Conservation (phyloP, 441 rosid species). For the Croton laevigatus region DNA sequence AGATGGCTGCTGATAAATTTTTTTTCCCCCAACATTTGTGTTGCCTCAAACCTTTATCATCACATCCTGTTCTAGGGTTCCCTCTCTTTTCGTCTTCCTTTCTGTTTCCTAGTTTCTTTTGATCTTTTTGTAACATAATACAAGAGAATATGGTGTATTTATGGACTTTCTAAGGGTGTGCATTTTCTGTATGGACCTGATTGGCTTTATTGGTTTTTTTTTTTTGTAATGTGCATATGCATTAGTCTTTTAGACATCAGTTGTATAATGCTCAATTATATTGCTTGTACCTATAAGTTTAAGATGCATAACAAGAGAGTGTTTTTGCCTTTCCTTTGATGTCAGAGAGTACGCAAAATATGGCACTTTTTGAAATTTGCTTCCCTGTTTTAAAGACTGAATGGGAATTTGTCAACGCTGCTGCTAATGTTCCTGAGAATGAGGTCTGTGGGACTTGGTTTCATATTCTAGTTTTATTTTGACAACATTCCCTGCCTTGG, state of each 20-base stretch:
- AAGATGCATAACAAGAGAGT: not conserved
- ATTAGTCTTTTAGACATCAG: not conserved
- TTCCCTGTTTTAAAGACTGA: slow-evolving; percentile 70
- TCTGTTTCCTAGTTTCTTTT: not conserved
- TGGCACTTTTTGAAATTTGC: slow-evolving; percentile 65
- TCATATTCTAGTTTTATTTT: slow-evolving; percentile 5
- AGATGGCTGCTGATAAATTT: not conserved
- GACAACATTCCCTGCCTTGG: not conserved
- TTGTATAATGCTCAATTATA: not conserved
- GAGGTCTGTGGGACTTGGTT: slow-evolving; percentile 47
- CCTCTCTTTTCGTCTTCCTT: not conserved
- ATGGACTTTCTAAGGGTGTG: not conserved
- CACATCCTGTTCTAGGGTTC: not conserved
- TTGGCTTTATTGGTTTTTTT: not conserved
- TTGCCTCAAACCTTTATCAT: not conserved
- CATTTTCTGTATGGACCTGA: not conserved
- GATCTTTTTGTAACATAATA: not conserved
- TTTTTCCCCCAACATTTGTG: not conserved
- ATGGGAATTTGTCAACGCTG: slow-evolving; percentile 58
- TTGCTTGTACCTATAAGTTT: slow-evolving; percentile 6
- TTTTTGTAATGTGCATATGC: not conserved
- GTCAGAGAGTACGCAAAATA: slow-evolving; percentile 43
- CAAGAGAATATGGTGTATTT: not conserved
- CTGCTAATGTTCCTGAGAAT: slow-evolving; percentile 35
- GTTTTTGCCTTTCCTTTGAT: slow-evolving; percentile 22